A percentile compares a stretch with the other conserved stretches of the same genome.
These are phyloP conservation scores for Solanum piurae DNA, from an alignment of 257 asterid genomes.

Conservation along the genomic window DNA sequence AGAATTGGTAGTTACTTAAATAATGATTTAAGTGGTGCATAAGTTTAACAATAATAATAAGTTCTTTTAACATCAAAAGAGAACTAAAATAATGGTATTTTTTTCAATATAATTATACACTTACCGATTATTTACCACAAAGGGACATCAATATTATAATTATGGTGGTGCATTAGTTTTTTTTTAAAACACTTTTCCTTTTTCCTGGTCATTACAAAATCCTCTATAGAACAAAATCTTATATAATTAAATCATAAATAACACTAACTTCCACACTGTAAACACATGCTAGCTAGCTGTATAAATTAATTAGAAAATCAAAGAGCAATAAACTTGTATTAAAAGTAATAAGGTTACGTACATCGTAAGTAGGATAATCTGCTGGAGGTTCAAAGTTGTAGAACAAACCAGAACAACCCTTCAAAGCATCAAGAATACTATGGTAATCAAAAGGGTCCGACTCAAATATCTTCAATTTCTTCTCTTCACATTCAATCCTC, in stretches of 20 bases:
- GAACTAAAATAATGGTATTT: not conserved
- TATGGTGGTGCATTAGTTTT: not conserved
- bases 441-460: slow-evolving; percentile 84
- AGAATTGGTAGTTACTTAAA: not conserved
- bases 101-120: not conserved
- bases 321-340: not conserved
- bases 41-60: too few relatives aligned
- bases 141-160: not conserved
- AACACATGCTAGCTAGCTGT: not conserved
- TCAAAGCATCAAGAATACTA: slow-evolving; percentile 71
- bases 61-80: not conserved
- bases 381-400: slow-evolving; percentile 72
- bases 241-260: not conserved
- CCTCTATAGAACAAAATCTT: not conserved
- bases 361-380: slow-evolving; percentile 69
- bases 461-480: slow-evolving; percentile 49
- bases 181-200: not conserved
- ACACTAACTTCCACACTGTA: not conserved
- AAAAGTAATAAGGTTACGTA: slow-evolving; percentile 16
- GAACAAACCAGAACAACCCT: slow-evolving; percentile 69
- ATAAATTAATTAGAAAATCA: not conserved
- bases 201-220: not conserved
- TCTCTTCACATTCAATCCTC: slow-evolving; percentile 28
- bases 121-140: not conserved
- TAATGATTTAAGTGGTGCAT: not conserved